Evolutionary conservation across 75 land plant genomes (phyloP).

Genomic region (Picea sitchensis): DNA sequence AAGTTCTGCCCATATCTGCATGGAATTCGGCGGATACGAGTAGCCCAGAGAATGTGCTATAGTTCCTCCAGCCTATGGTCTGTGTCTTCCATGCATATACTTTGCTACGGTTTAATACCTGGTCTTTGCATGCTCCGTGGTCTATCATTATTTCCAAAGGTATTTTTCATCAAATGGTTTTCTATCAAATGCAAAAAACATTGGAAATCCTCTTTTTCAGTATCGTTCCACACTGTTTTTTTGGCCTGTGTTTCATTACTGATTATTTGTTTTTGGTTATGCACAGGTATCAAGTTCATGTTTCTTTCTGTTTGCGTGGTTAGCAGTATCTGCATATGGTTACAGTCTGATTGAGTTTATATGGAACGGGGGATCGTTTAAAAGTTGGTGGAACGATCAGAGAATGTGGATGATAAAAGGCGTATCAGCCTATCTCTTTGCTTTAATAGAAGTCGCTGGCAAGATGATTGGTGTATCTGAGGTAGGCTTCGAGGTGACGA

Average conservation of each 20-base stretch:
- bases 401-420: constrained; percentile 26
- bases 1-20: constrained; percentile 22
- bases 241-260: no score
- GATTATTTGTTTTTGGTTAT: not conserved
- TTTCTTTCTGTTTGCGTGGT: constrained; percentile 6
- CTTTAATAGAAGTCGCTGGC: not conserved
- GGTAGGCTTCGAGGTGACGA: constrained; percentile 17
- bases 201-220: not conserved
- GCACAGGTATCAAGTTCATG: constrained; percentile 28
- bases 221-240: no score
- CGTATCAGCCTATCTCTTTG: constrained; percentile 9
- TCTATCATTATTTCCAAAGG: constrained; percentile 33
- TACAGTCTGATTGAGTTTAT: constrained; percentile 10
- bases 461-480: constrained; percentile 12
- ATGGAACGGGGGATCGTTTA: constrained; percentile 6
- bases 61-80: not conserved
- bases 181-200: not conserved
- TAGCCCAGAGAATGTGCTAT: constrained; percentile 17
- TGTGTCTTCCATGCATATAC: constrained; percentile 6
- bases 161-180: constrained; percentile 1
- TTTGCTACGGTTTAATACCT: constrained; percentile 28
- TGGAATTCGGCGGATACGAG: not conserved
- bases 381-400: constrained; percentile 21
- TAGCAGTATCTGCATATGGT: constrained; percentile 12
- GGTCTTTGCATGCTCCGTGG: constrained; percentile 27